Percentiles rank a stretch among this genome's conserved stretches.
These are phyloP conservation scores for Colletotrichum truncatum DNA, from an alignment of 2,329 filamentous ascomycete species.

Conservation along the genomic window DNA sequence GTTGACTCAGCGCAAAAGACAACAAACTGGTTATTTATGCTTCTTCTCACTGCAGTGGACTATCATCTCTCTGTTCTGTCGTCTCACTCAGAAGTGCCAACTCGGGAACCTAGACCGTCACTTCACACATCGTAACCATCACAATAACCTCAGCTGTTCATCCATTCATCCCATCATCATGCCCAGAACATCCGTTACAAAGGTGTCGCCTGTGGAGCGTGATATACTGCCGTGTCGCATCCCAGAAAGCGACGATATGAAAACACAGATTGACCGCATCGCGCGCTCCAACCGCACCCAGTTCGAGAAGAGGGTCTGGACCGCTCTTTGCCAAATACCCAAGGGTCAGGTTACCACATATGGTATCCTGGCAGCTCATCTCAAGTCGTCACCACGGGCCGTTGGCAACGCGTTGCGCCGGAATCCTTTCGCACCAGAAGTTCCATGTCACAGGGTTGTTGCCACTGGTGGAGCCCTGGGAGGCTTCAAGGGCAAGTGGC, in stretches of 20 bases:
- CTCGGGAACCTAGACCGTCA: too few relatives aligned
- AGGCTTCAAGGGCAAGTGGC: conserved; percentile 95
- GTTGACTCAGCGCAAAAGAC: conserved; percentile 3
- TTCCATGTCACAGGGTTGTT: conserved; percentile 85
- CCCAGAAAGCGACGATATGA: conserved; percentile 40
- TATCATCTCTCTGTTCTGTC: too few relatives aligned
- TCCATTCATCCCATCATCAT: conserved; percentile 1
- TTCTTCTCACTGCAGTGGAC: background rate
- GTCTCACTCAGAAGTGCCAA: too few relatives aligned
- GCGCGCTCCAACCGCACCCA: conserved; percentile 53
- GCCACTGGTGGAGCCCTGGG: conserved; percentile 77
- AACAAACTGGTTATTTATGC: background rate
- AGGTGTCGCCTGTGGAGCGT: background rate
- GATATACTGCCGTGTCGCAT: background rate
- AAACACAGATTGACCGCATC: conserved; percentile 54
- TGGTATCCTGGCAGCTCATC: conserved; percentile 72
- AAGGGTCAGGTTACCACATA: conserved; percentile 81
- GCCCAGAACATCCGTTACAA: background rate
- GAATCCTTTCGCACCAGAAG: conserved; percentile 84
- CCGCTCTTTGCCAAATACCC: conserved; percentile 80
- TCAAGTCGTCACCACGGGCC: conserved; percentile 77
- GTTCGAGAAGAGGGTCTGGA: conserved; percentile 74
- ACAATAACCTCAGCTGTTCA: background rate
- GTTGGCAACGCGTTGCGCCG: conserved; percentile 79
- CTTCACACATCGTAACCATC: too few relatives aligned